A percentile compares a stretch with the other conserved stretches of the same genome.
Conservation (phyloP, 768 basidiomycete species). For the Dentipellis sp. region DNA sequence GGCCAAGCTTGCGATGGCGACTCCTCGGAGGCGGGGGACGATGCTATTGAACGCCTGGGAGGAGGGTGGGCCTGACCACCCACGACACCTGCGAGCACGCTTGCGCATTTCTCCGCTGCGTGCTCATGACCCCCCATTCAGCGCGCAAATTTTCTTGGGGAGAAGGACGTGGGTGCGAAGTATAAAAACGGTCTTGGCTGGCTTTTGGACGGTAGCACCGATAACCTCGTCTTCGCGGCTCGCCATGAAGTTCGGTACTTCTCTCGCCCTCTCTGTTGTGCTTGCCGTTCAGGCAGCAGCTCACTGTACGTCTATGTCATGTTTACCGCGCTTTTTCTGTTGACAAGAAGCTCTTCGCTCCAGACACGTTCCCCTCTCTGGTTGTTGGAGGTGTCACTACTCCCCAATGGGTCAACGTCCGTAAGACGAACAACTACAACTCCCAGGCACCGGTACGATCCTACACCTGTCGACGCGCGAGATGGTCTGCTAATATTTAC, state of each 20-base stretch:
- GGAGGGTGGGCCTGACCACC: not conserved
- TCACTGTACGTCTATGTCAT: not conserved
- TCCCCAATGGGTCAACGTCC: constrained; percentile 32
- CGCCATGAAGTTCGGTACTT: not conserved
- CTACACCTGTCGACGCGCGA: not conserved
- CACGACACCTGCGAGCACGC: too few relatives aligned
- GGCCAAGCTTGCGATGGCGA: too few relatives aligned
- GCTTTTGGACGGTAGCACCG: too few relatives aligned
- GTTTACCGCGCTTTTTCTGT: not conserved
- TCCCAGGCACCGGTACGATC: constrained; percentile 25
- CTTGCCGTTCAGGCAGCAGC: not conserved
- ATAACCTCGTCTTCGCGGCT: not conserved
- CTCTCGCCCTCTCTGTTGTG: not conserved
- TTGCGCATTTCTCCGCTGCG: too few relatives aligned
- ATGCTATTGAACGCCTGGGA: not conserved
- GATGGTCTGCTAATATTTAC: too few relatives aligned
- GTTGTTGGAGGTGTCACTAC: constrained; percentile 30
- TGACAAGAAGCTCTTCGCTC: not conserved
- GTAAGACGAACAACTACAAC: constrained; percentile 42
- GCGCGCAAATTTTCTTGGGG: too few relatives aligned
- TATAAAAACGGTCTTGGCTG: too few relatives aligned
- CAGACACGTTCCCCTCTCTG: constrained; percentile 38
- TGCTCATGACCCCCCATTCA: too few relatives aligned
- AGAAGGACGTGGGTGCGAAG: too few relatives aligned
- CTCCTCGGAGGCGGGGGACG: not conserved